Percentiles rank a stretch among this genome's conserved stretches.
These are phyloP conservation scores for Colletotrichum karsti DNA, from an alignment of 2,329 filamentous ascomycete species.

Conservation along the genomic window DNA sequence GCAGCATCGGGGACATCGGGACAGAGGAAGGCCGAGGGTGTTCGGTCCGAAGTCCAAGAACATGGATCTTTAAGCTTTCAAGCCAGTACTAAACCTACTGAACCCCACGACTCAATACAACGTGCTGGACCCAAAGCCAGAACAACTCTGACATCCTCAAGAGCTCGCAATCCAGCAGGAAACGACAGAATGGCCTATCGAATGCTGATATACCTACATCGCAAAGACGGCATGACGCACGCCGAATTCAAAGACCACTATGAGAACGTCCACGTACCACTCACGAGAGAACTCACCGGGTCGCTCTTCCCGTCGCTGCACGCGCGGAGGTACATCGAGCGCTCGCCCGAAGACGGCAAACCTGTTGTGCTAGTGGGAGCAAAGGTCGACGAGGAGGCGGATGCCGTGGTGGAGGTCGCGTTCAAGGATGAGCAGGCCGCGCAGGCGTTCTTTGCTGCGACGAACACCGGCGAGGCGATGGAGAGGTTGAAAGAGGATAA, in stretches of 20 bases:
- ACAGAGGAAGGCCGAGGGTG: background rate
- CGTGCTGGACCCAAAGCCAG: background rate
- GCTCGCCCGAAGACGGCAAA: conserved; percentile 5
- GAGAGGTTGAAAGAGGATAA: conserved; percentile 3
- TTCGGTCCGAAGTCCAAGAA: background rate
- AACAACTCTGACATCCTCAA: too few relatives aligned
- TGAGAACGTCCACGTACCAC: conserved; percentile 34
- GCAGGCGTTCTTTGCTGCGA: conserved; percentile 12
- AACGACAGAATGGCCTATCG: background rate
- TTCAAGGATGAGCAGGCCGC: conserved; percentile 27
- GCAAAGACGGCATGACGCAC: conserved; percentile 32
- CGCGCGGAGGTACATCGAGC: conserved; percentile 32
- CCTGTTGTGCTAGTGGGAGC: conserved; percentile 30
- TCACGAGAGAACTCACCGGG: conserved; percentile 32
- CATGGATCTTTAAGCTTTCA: background rate
- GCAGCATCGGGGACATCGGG: background rate
- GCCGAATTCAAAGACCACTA: conserved; percentile 34
- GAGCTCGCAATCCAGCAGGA: background rate
- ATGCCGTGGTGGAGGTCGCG: conserved; percentile 33
- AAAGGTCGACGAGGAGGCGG: conserved; percentile 30
- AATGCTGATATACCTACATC: conserved; percentile 30
- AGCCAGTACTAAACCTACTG: background rate
- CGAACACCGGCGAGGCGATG: background rate
- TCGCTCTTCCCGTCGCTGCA: conserved; percentile 32
- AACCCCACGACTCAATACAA: background rate